Conservation (phyloP, 2,329 filamentous ascomycete species). For the Fusarium sp. region DNA sequence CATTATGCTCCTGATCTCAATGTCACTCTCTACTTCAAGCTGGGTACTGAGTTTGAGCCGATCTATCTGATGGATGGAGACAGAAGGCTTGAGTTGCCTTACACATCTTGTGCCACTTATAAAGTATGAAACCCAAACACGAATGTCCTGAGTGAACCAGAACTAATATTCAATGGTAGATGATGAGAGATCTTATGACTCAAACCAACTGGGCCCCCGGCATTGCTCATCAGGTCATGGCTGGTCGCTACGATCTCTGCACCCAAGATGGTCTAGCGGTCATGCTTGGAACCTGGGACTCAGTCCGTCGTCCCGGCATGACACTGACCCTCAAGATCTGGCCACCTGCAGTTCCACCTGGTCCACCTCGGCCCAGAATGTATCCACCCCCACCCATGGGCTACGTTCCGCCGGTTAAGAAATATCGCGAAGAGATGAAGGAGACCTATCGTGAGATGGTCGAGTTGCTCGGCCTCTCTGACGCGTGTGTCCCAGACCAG, state of each 20-base stretch:
- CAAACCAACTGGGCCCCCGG: not conserved
- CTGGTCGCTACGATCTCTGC: not conserved
- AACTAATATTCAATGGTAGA: not conserved
- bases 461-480: not conserved
- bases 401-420: not conserved
- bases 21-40: not conserved
- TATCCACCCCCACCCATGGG: not conserved
- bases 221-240: not conserved
- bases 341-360: not conserved
- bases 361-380: not conserved
- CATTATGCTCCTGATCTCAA: not conserved
- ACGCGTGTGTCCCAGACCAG: not conserved
- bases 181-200: not conserved
- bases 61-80: not conserved
- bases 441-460: not conserved
- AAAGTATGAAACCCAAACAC: not conserved
- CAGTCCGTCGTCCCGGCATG: not conserved
- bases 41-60: not conserved
- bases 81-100: not conserved
- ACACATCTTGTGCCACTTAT: not conserved
- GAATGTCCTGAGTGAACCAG: accelerated
- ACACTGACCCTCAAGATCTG: not conserved
- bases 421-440: not conserved
- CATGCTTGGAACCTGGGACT: not conserved
- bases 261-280: not conserved